Evolutionary conservation across 129 eudicot species (phyloP), one percentile per base, ranked within the genome.

Genomic region (Chrysanthemum lavandulifolium): DNA sequence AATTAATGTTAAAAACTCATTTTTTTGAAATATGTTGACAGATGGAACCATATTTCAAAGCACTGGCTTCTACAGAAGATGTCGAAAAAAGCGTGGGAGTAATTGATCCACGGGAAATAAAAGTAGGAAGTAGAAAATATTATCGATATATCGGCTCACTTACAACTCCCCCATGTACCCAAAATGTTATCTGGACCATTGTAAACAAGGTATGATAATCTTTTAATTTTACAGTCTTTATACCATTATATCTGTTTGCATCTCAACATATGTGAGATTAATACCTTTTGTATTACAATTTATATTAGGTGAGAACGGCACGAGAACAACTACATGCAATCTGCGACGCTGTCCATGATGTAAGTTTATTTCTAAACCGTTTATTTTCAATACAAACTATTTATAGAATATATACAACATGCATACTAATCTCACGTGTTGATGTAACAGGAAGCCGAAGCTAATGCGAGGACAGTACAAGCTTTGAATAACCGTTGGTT

Each of bases 301-400:
- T 47, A 13, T 51, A 13, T 27, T 51, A 87, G 92, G 86, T 84
- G 68, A 81, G 87, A 68, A 88, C 84, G 8, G 82, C 88, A 13
- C 53, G 67, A 52, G 71, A 75, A 75, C 95, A 88, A 82, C 50
- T 85, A 43, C 23, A 64, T 11, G 19, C 78, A 51, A 55, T 88
- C 16, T 86, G 83, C 13, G 79, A 77, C 2, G 90, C 85, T 21
- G 84, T 88, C 40, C 82, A 85, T 16, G 86, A 88, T 67, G 95
- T 88, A 61, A 85, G 89, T 78, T 55, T 16, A 15, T 0, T 12
- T 33, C 61, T 14, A 12, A 0, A 59, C 21, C 3, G 21, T 19
- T 19, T 19, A 19, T 19, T 19, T n/a, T 19, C 21, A 19, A 19
- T 19, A 19, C 21, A 19, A 19, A 19, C 21, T 19, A 19, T 19